Base-by-base conservation (phyloP, 768 basidiomycete species). In the Amanita brunnescens region DNA sequence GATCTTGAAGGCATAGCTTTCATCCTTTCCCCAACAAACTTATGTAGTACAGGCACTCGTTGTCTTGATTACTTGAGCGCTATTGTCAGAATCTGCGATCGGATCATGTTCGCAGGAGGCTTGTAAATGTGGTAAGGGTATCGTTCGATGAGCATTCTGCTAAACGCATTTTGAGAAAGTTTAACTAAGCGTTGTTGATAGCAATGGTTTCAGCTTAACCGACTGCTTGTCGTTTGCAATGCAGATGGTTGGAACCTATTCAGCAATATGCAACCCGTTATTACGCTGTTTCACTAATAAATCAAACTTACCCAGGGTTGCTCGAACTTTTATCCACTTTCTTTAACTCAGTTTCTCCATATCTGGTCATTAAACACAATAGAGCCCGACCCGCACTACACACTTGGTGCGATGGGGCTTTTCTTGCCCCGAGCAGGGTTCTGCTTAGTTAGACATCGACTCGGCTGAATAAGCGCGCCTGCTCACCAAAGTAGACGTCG, bases 1-100 rank as follows among this genome's bases (percentile, higher is more conserved):
- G 89, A 60, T 99, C 96, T 53, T 96, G 92, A 69, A 97, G 98
- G 67, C 98, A 99, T 54, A 90, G 65, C 48, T 97, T 90, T 87
- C 80, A 99, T 78, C 58, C 89, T 89, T 66, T 99, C 96, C 65
- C 91, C 94, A 54, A 43, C 46, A 16, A 14, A 47, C 49, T 16
- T 9, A 47, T 33, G n/a, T n/a, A n/a, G n/a, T n/a, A n/a, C n/a
- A n/a, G n/a, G n/a, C n/a, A n/a, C n/a, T n/a, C n/a, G n/a, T n/a
- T n/a, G n/a, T n/a, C n/a, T 5, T 24, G 14, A n/a, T 49, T 57
- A 93, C 91, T 92, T 95, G 79, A 80, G 95, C 5, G 81, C 70
- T 57, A 99, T 91, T 1, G 85, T 81, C 68, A 97, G 74, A 46
- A 99, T 80, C 26, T 95, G 73, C 1, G 94, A 95, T 38, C 94